Conservation (phyloP, 495 filamentous ascomycete species). For the Rostrohypoxylon terebratum region DNA sequence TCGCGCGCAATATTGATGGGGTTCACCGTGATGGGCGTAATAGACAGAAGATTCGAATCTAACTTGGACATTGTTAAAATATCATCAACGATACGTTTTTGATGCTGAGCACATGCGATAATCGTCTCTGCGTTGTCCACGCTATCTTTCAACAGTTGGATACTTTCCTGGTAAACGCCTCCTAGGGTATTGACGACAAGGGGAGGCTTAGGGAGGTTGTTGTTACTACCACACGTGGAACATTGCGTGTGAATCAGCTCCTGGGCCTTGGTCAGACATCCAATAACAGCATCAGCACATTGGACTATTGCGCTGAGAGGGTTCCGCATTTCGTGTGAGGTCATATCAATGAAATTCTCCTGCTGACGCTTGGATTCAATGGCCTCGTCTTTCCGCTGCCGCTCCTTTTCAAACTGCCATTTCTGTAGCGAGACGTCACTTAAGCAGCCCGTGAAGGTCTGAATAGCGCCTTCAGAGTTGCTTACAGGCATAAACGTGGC, state of each 20-base stretch:
- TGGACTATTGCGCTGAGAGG: conserved; percentile 84
- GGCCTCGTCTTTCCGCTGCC: conserved; percentile 68
- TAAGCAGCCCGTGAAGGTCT: conserved; percentile 76
- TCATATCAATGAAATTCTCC: conserved; percentile 90
- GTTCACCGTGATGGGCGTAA: conserved; percentile 79
- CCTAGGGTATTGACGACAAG: neutral
- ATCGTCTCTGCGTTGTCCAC: conserved; percentile 87
- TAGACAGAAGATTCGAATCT: conserved; percentile 81
- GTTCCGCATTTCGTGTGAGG: conserved; percentile 88
- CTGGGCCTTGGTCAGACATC: conserved; percentile 58
- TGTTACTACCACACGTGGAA: neutral
- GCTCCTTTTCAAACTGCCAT: conserved; percentile 72
- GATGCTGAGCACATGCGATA: conserved; percentile 81
- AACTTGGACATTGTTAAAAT: conserved; percentile 86
- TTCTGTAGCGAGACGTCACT: conserved; percentile 69
- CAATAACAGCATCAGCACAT: conserved; percentile 80
- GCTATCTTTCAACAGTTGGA: conserved; percentile 63
- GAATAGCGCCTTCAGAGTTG: conserved; percentile 65
- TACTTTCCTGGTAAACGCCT: conserved; percentile 47
- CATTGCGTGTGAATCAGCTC: conserved; percentile 31
- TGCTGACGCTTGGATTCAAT: conserved; percentile 75
- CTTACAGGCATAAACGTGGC: conserved; percentile 77
- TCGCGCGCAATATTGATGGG: conserved; percentile 74
- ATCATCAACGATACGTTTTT: conserved; percentile 83
- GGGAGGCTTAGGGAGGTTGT: neutral